Percentiles rank a stretch among this genome's conserved stretches.
Evolutionary conservation across 768 basidiomycete species (phyloP).

Genomic region (Coprinellus micaceus): DNA sequence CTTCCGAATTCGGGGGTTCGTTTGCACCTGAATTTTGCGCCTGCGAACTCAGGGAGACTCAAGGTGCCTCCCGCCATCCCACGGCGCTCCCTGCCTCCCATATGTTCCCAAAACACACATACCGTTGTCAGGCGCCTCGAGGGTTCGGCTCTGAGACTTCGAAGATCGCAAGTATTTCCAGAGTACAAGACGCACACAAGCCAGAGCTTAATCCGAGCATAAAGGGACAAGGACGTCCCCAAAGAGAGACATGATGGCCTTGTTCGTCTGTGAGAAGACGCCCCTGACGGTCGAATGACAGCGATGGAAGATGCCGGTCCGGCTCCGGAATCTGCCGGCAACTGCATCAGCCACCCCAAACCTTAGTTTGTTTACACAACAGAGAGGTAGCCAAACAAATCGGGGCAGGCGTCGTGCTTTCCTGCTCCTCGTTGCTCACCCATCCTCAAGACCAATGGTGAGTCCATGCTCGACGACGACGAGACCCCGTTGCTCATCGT

Average conservation of each 20-base stretch:
- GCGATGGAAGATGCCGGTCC: no score
- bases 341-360: conserved; percentile 53
- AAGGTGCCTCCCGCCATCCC: not conserved
- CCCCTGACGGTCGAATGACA: not conserved
- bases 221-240: conserved; percentile 22
- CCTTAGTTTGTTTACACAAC: conserved; percentile 49
- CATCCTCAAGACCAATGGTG: conserved; percentile 68
- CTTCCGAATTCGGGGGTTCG: not conserved
- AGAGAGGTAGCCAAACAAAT: conserved; percentile 35
- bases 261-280: not conserved
- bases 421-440: conserved; percentile 40
- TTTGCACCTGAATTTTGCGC: not conserved
- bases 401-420: conserved; percentile 15
- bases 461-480: conserved; percentile 22
- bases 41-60: not conserved
- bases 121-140: conserved; percentile 3
- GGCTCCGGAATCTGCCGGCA: conserved; percentile 35
- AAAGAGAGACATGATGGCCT: conserved; percentile 15
- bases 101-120: not conserved
- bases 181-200: conserved; percentile 18
- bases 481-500: conserved; percentile 4
- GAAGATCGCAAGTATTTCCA: not conserved
- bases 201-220: conserved; percentile 26
- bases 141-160: no score
- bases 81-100: not conserved